These are phyloP conservation scores for Candida incommunis DNA, from an alignment of 805 yeast species.

Conservation along the genomic window DNA sequence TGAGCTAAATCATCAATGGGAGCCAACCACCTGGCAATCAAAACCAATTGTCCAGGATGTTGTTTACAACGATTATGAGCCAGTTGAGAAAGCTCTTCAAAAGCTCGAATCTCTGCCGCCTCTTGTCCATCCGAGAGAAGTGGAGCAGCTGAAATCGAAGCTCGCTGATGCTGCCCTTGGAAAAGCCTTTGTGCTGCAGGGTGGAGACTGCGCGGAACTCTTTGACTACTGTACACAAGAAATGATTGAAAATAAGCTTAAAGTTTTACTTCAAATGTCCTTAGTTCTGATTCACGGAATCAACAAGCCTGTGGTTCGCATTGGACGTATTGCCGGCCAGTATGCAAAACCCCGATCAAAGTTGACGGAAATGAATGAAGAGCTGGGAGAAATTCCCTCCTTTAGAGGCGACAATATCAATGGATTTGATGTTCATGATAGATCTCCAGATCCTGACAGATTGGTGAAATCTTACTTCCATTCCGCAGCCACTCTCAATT, in stretches of 20 bases:
- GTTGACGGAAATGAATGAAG: slow-evolving; percentile 27
- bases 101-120: slow-evolving; percentile 30
- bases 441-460: slow-evolving; percentile 27
- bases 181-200: slow-evolving; percentile 29
- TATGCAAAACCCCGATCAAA: slow-evolving; percentile 32
- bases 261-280: slow-evolving; percentile 29
- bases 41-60: slow-evolving; percentile 31
- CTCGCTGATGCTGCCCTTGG: slow-evolving; percentile 28
- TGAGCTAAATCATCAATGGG: slow-evolving; percentile 17
- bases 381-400: slow-evolving; percentile 24
- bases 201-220: slow-evolving; percentile 32
- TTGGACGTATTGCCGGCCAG: slow-evolving; percentile 31
- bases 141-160: slow-evolving; percentile 20
- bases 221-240: slow-evolving; percentile 29
- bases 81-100: slow-evolving; percentile 26
- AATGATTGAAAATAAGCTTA: slow-evolving; percentile 26
- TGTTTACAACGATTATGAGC: slow-evolving; percentile 24
- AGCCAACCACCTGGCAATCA: slow-evolving; percentile 28
- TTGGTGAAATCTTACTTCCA: slow-evolving; percentile 30
- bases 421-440: slow-evolving; percentile 25
- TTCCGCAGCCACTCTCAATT: slow-evolving; percentile 30
- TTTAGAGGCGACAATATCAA: slow-evolving; percentile 31
- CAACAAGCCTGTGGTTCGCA: slow-evolving; percentile 25
- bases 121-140: slow-evolving; percentile 25
- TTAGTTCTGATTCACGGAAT: slow-evolving; percentile 31